Base-by-base conservation (phyloP, 805 yeast species). In the Suhomyces sp. region DNA sequence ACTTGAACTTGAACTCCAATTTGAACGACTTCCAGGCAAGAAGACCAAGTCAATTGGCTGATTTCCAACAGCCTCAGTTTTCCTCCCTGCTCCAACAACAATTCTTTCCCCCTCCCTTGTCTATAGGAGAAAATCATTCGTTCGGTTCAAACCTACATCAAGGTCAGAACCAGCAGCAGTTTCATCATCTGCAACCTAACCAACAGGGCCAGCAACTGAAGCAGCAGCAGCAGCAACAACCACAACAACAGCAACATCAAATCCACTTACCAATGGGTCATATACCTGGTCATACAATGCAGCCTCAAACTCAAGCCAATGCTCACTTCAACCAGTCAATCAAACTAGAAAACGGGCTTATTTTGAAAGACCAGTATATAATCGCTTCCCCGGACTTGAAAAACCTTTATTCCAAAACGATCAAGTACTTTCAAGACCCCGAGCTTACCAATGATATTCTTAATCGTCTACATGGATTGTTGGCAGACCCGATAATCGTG, bases 301-400 rank as follows among this genome's bases (percentile, higher is more conserved):
- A 48, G 23, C 46, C 15, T 8, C 59, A 49, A 10, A 53, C 41
- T 3, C 51, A 44, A 48, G 47, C 22, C 2, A 42, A 47, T n/a
- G 36, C 27, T 38, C 27, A 38, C 8, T 46, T 19, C 15, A 51
- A 49, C n/a, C 60, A 55, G 50, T 60, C 54, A 47, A 72, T 70
- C 42, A 73, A 74, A 51, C 66, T 86, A 50, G 91, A 87, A 45
- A 85, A 86, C 62, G 91, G 91, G 0, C 69, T 86, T 38, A 60
- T 84, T 5, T 68, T 85, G 44, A 79, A 78, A 50, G 82, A 81
- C 46, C 80, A 77, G 52, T 75, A 78, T 47, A 84, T 87, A 22
- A 71, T 83, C 19, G 82, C 90, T 1, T 83, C 90, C 0, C 71
- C 78, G 0, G 84, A 80, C 6, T 74, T 88, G 50, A 81, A 81